These are phyloP conservation scores for Phytopythium delawarense DNA, from an alignment of 352 stramenopile species.

Conservation along the genomic window DNA sequence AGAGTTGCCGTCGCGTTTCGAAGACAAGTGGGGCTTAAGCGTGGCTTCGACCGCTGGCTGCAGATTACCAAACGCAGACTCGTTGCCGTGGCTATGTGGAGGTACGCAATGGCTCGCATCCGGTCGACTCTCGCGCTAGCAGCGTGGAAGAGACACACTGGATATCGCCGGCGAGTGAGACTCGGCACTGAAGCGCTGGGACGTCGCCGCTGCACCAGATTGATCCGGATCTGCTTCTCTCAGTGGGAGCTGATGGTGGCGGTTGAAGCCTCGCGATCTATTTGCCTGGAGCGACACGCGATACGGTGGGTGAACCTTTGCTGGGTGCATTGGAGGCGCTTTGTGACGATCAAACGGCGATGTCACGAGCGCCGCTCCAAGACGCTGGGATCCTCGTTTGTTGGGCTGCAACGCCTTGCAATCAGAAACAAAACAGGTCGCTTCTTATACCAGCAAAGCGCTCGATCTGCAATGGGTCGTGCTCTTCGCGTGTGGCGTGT, in stretches of 20 bases:
- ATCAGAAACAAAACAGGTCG: too few species aligned
- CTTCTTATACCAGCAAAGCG: not conserved
- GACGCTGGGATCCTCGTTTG: not conserved
- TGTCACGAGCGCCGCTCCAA: not conserved
- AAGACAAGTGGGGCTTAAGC: not conserved
- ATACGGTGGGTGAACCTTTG: not conserved
- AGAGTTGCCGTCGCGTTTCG: not conserved
- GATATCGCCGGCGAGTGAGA: not conserved
- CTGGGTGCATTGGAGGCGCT: not conserved
- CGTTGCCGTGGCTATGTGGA: slow-evolving; percentile 18
- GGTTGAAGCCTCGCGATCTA: not conserved
- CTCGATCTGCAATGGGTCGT: not conserved
- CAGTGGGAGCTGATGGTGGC: slow-evolving; percentile 1
- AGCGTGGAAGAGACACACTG: not conserved
- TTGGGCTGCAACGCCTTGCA: not conserved
- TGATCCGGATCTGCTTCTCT: not conserved
- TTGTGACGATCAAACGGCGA: not conserved
- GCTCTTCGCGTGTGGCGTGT: slow-evolving; percentile 1
- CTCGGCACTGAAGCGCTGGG: not conserved
- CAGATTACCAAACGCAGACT: slow-evolving; percentile 19
- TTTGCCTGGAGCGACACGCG: not conserved
- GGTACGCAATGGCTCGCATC: slow-evolving; percentile 11
- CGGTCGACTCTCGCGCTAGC: not conserved
- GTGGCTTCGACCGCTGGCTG: slow-evolving; percentile 7
- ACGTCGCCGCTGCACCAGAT: too few species aligned